Evolutionary conservation across 164 flowering plant species (phyloP), one percentile per base, ranked within the genome.

Genomic region (Umbellularia californica): DNA sequence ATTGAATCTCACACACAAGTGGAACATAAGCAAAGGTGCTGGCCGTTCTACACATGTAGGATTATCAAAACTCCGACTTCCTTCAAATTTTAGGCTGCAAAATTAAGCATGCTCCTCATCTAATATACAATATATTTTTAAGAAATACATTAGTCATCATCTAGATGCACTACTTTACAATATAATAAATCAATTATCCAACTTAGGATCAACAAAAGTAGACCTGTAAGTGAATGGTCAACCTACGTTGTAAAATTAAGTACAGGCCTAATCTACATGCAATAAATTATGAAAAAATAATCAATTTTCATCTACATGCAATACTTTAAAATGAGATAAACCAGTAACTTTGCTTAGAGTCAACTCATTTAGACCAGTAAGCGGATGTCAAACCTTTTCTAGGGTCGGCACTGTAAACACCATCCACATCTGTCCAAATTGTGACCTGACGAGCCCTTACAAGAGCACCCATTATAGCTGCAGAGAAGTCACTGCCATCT

Each of bases 401-500:
- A 24, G 99, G 99, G 72, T 96, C 98, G 76, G 99, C 99, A 87
- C 98, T 96, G 76, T 93, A 95, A 1, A 95, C 98, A 63, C 99
- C 99, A 85, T 95, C 92, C 72, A 95, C 99, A 78, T 93, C 99
- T 27, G 99, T 95, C 99, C 98, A 95, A 76, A 95, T 95, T 72
- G 99, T 95, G 74, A 95, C 97, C 80, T 89, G 92, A 30, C 88
- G 84, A 55, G 99, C 97, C 84, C 81, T 84, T 58, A 95, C 75
- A 5, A 95, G 84, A 71, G 97, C 90, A 75, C 99, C 99, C 94
- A 95, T 89, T 72, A 95, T 93, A 74, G 99, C 97, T 41, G 99
- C 98, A 77, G 99, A 95, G 77, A 95, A 95, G 80, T 95, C 98
- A 82, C 99, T 95, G 67, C 99, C 99, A 84, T 95, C 99, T 84